Base-by-base conservation (phyloP, 2,329 filamentous ascomycete genomes). In the Nemania sp. region DNA sequence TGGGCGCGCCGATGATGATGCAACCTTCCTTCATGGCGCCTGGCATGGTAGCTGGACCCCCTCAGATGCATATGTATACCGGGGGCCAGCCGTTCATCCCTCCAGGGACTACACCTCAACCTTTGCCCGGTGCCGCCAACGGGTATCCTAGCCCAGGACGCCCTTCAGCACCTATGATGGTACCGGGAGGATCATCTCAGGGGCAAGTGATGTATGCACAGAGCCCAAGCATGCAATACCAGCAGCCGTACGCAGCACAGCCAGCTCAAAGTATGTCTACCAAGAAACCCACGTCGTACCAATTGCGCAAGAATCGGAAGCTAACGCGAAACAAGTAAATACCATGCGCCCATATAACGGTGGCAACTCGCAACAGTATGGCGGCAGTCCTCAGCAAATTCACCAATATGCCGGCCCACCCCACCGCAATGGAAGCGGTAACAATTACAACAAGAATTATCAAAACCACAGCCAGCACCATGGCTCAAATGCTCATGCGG, bases 141-240 rank as follows among this genome's bases (percentile, higher is more conserved):
- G 90, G 91, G 14, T 96, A 90, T 67, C 89, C 91, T n/a, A 97
- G 93, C 68, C 93, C 93, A 1, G 86, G 90, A 52, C 84, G 91
- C 42, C 86, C 86, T 23, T 70, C 77, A 17, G 90, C 94, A 11
- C 87, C 90, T 2, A 91, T 95, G 86, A 97, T 97, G 93, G 89
- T 87, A 66, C 92, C 92, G 62, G 91, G 96, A 74, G 90, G 90
- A 50, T 97, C 92, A 23, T 93, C 97, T 67, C 92, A 96, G 70
- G 91, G 92, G 34, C 91, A 95, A 68, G 84, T 76, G 65, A 83
- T 78, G 74, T 92, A 82, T 77, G 88, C 82, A 60, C 90, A 92
- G 86, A 89, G 86, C 65, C 87, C 87, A 37, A 86, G 79, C 48
- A 80, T 86, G 72, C 87, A 87, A 67, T 90, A 88, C 67, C 88